A percentile compares a stretch with the other conserved stretches of the same genome.
These are phyloP conservation scores for Barnettozyma sp. DNA, from an alignment of 805 yeast genomes.

Conservation along the genomic window DNA sequence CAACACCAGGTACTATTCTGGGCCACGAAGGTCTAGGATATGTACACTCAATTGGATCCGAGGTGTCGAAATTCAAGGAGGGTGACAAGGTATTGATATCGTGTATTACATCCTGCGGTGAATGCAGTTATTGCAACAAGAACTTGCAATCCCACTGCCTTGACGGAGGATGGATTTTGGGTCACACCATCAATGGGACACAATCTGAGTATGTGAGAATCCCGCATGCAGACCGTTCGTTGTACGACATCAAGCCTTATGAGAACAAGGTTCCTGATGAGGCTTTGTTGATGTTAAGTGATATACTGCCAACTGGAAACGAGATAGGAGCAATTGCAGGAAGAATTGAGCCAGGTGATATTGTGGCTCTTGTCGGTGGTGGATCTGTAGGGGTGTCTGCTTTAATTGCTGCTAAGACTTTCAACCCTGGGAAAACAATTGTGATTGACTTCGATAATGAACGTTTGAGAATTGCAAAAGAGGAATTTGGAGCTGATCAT, in stretches of 20 bases:
- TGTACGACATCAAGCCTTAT: constrained; percentile 28
- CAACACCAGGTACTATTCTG: constrained; percentile 38
- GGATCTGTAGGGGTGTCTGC: constrained; percentile 65
- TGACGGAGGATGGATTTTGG: constrained; percentile 49
- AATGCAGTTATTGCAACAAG: constrained; percentile 48
- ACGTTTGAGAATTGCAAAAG: constrained; percentile 50
- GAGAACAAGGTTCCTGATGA: constrained; percentile 35
- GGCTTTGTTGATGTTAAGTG: constrained; percentile 53
- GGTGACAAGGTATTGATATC: constrained; percentile 60
- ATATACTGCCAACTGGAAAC: constrained; percentile 61
- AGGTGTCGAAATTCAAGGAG: constrained; percentile 40
- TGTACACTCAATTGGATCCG: constrained; percentile 42
- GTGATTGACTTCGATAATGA: constrained; percentile 54
- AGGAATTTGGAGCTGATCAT: constrained; percentile 53
- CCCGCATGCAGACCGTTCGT: constrained; percentile 40
- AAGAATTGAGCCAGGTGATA: constrained; percentile 45
- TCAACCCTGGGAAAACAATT: constrained; percentile 47
- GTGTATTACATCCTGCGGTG: constrained; percentile 57
- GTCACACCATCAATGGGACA: constrained; percentile 60
- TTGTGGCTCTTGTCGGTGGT: constrained; percentile 58
- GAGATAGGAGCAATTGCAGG: constrained; percentile 59
- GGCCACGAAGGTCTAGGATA: constrained; percentile 62
- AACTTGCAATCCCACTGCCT: constrained; percentile 55
- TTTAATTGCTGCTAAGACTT: constrained; percentile 45
- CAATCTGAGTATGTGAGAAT: constrained; percentile 56